Conservation (phyloP, 108 stramenopile genomes). For the Nannochloropsis oceanica region DNA sequence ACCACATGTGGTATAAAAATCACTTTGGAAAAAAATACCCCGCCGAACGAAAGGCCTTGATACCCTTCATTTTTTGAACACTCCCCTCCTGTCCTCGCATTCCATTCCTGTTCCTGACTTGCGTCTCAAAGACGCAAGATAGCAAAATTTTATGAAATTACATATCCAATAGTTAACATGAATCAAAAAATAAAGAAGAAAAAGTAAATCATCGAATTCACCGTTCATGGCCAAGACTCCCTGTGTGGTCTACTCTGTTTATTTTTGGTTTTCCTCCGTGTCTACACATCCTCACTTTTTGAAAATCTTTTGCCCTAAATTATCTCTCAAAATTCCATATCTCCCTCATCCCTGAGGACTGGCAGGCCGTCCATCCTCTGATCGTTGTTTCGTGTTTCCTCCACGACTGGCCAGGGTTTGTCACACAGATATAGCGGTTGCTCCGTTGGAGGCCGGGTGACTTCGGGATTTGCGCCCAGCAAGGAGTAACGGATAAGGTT, state of each 20-base stretch:
- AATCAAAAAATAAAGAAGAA: not conserved
- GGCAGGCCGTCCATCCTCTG: not conserved
- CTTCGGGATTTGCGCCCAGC: not conserved
- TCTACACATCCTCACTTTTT: no score
- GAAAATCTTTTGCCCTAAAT: no score
- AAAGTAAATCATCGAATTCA: not conserved
- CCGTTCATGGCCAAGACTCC: no score
- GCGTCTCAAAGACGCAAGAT: no score
- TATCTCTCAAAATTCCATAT: no score
- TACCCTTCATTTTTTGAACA: slow-evolving; percentile 50
- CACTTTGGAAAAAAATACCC: slow-evolving; percentile 58
- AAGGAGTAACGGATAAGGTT: not conserved
- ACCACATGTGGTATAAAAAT: slow-evolving; percentile 63
- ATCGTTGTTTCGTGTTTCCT: not conserved
- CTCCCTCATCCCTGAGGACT: no score
- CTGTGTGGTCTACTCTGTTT: no score
- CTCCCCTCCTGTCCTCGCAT: no score
- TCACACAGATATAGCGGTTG: not conserved
- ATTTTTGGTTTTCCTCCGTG: no score
- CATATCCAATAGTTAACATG: no score
- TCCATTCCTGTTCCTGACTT: no score
- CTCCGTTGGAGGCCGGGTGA: not conserved
- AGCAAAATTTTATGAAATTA: no score
- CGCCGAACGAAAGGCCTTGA: slow-evolving; percentile 51
- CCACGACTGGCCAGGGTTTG: not conserved